Evolutionary conservation across 352 stramenopile species (phyloP), one percentile per base, ranked within the genome.

Genomic region (Phytophthora kernoviae): DNA sequence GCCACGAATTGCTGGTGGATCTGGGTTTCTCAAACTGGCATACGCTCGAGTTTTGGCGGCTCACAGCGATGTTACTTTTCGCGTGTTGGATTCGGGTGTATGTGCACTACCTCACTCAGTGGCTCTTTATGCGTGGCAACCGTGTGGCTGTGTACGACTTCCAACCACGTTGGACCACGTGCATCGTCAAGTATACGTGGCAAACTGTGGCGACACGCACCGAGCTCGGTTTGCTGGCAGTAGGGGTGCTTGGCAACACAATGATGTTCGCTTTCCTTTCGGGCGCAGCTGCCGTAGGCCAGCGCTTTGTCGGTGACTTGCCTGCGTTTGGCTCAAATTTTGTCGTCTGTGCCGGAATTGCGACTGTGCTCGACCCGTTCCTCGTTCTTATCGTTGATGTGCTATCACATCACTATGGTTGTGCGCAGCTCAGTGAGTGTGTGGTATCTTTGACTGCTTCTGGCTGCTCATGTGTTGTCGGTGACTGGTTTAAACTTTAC

Each of bases 401-500:
- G 12, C 17, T 79, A 12, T 68, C 73, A 2, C 80, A 87, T n/a
- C 89, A 96, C 56, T 96, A 95, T 62, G 59, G 65, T 26, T 97
- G 91, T 52, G 63, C 48, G 22, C 54, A 66, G n/a, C 54, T 77
- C 3, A 65, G 30, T 11, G 65, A 76, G 15, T 91, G 79, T 51
- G 52, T 61, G 4, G 50, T 62, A 21, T 84, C 77, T 15, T 44
- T 88, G 15, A 60, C 78, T 32, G 62, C 77, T 37, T 56, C 63
- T 26, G 48, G 44, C 17, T 82, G 83, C 61, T 59, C 58, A 9
- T 97, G 91, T 33, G 79, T 86, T 17, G 81, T 93, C 21, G 90
- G 89, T 30, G 90, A 97, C 59, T 91, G 87, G 32, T 96, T 96
- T 65, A 96, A 97, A 62, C 69, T 97, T 21, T 96, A 92, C 66